Conservation (phyloP, 2,329 filamentous ascomycete genomes). For the Neocatenulostroma microsporum region DNA sequence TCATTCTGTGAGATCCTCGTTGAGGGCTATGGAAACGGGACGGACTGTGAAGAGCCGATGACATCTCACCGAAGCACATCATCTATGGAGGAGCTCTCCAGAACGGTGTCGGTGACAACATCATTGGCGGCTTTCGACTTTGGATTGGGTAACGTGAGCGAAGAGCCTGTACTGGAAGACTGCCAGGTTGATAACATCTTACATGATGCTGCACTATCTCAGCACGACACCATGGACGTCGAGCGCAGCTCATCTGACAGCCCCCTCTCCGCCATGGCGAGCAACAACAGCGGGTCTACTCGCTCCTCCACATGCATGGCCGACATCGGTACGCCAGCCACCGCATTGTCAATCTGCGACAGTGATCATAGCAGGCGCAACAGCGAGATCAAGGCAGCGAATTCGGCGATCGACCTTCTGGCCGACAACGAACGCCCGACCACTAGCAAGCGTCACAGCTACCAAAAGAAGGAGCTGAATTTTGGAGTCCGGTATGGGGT, state of each 20-base stretch:
- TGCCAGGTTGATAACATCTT: slow-evolving; percentile 4
- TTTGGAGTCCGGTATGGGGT: slow-evolving; percentile 3
- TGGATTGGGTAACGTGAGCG: slow-evolving; percentile 8
- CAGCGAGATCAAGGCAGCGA: slow-evolving; percentile 6
- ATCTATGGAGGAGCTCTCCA: too few relatives aligned
- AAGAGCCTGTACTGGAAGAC: slow-evolving; percentile 9
- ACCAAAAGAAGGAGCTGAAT: slow-evolving; percentile 2
- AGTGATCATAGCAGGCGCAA: slow-evolving; percentile 5
- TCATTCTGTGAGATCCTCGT: slow-evolving; percentile 33
- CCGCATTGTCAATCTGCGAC: slow-evolving; percentile 4
- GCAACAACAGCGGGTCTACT: slow-evolving; percentile 6
- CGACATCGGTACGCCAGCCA: slow-evolving; percentile 6
- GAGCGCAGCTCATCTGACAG: slow-evolving; percentile 2
- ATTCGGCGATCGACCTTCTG: background rate
- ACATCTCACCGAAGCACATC: too few relatives aligned
- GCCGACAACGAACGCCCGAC: background rate
- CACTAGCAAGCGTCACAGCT: slow-evolving; percentile 6
- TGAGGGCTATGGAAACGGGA: slow-evolving; percentile 33
- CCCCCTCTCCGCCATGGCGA: slow-evolving; percentile 5
- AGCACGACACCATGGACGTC: background rate
- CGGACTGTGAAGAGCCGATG: too few relatives aligned
- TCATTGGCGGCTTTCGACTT: slow-evolving; percentile 13
- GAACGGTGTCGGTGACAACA: background rate
- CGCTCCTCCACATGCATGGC: slow-evolving; percentile 6
- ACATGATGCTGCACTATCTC: background rate